Percentiles rank a stretch among this genome's conserved stretches.
Evolutionary conservation across 352 stramenopile genomes (phyloP).

Genomic region (Phytophthora vignae): DNA sequence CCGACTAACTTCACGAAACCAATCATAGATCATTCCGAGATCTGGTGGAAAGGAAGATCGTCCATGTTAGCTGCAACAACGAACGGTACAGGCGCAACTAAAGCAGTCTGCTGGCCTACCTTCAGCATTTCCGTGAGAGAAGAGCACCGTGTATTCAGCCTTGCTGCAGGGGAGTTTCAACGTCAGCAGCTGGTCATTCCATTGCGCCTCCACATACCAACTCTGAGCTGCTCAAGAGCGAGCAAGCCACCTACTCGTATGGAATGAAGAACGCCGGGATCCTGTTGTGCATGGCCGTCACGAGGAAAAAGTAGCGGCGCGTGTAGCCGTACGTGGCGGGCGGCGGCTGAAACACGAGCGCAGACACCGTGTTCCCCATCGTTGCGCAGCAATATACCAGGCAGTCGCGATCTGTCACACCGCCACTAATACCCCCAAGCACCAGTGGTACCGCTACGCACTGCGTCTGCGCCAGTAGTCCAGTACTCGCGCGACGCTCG

Average conservation of each 20-base stretch:
- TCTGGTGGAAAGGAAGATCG: constrained; percentile 54
- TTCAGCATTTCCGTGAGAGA: constrained; percentile 98
- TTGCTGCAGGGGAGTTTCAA: constrained; percentile 54
- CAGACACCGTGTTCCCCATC: constrained; percentile 86
- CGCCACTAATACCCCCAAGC: background rate
- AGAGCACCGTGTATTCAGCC: constrained; percentile 95
- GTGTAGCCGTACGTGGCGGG: constrained; percentile 77
- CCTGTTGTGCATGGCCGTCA: constrained; percentile 84
- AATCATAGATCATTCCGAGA: constrained; percentile 98
- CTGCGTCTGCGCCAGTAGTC: constrained; percentile 3
- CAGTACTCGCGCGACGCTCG: constrained; percentile 13
- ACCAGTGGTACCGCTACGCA: background rate
- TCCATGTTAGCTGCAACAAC: background rate
- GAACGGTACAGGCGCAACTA: background rate
- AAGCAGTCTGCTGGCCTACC: constrained; percentile 37
- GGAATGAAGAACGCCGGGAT: constrained; percentile 97
- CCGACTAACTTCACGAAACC: constrained; percentile 94
- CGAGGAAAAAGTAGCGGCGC: constrained; percentile 94
- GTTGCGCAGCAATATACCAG: background rate
- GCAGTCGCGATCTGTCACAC: background rate
- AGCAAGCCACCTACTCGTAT: constrained; percentile 62
- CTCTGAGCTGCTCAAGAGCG: background rate
- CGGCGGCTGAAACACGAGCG: constrained; percentile 92
- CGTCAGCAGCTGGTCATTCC: constrained; percentile 22
- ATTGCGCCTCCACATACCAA: constrained; percentile 2